Conservation (phyloP, 352 stramenopile genomes). For the Pythium vanterpoolii region DNA sequence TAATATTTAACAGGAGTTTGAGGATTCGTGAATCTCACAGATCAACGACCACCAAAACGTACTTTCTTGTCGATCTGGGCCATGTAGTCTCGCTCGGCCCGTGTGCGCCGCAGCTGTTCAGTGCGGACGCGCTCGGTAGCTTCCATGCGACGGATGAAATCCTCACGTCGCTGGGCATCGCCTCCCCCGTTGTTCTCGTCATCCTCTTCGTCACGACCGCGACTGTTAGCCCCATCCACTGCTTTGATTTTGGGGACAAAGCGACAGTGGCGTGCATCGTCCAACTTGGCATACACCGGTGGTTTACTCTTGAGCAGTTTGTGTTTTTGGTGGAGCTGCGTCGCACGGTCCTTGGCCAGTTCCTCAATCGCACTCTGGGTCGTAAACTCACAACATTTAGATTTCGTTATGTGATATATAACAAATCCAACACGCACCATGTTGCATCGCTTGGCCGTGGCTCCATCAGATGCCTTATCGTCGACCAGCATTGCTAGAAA, state of each 20-base stretch:
- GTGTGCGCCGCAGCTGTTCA: conserved; percentile 56
- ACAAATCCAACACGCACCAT: conserved; percentile 25
- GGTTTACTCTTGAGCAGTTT: conserved; percentile 20
- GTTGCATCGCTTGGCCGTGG: conserved; percentile 21
- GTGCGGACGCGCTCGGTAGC: conserved; percentile 54
- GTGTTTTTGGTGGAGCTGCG: conserved; percentile 29
- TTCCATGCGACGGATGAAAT: conserved; percentile 75
- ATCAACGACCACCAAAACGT: not conserved
- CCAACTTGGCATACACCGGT: conserved; percentile 44
- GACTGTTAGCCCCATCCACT: conserved; percentile 17
- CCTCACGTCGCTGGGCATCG: conserved; percentile 36
- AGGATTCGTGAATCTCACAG: not conserved
- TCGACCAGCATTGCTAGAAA: conserved; percentile 54
- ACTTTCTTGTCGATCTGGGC: conserved; percentile 70
- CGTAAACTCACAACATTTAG: not conserved
- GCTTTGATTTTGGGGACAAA: conserved; percentile 45
- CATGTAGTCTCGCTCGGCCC: conserved; percentile 54
- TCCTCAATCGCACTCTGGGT: conserved; percentile 38
- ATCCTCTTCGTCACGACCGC: conserved; percentile 24
- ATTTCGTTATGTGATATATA: not conserved
- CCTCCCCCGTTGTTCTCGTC: conserved; percentile 43
- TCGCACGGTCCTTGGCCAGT: conserved; percentile 44
- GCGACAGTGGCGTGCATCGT: conserved; percentile 53
- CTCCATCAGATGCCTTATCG: conserved; percentile 21
- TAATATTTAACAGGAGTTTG: conserved; percentile 3